phyloP scores from a whole-genome alignment of 805 yeast species.

The Metschnikowia similis region DNA sequence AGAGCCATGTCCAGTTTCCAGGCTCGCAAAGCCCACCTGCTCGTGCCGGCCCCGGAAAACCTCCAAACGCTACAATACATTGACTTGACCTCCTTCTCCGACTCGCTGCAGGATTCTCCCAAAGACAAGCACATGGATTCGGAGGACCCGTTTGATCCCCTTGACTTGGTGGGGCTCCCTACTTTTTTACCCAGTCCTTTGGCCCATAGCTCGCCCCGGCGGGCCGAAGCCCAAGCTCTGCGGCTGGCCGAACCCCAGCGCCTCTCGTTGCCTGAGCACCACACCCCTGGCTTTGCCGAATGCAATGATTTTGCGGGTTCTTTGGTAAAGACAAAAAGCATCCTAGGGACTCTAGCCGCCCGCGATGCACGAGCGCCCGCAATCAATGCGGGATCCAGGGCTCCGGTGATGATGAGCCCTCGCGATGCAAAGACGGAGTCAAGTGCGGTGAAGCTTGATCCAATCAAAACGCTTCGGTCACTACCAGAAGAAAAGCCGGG shows the following conservation, averaged over 20 bases:
- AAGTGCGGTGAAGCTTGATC: too few relatives aligned
- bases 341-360: not conserved
- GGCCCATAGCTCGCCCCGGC: not conserved
- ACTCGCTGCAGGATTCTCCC: conserved; percentile 7
- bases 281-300: too few relatives aligned
- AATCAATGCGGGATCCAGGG: too few relatives aligned
- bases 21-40: not conserved
- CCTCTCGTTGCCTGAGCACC: not conserved
- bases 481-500: too few relatives aligned
- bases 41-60: conserved; percentile 10
- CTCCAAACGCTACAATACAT: conserved; percentile 10
- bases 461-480: too few relatives aligned
- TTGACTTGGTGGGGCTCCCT: conserved; percentile 17
- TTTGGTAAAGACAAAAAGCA: not conserved
- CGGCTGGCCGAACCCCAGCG: not conserved
- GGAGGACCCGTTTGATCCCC: conserved; percentile 19
- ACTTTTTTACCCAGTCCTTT: not conserved
- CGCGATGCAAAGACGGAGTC: too few relatives aligned
- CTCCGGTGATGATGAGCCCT: too few relatives aligned
- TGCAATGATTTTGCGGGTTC: too few relatives aligned
- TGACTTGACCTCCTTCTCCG: conserved; percentile 18
- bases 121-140: conserved; percentile 7
- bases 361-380: not conserved
- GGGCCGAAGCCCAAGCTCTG: not conserved
- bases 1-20: not conserved